Base-by-base conservation (phyloP, 1,139 yeast genomes). In the Taiozyma sp. region DNA sequence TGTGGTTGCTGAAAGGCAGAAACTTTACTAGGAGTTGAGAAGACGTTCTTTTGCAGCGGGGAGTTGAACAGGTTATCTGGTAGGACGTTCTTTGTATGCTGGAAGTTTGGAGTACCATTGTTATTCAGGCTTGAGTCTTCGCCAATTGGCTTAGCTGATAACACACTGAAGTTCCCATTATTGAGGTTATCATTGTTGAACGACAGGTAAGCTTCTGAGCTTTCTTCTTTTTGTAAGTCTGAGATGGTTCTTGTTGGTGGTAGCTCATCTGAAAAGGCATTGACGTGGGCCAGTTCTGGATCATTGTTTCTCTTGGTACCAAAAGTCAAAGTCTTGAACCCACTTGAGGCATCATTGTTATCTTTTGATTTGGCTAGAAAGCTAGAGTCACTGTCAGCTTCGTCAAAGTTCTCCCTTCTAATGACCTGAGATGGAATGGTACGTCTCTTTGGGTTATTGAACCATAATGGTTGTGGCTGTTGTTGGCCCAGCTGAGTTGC, bases 381-480 rank as follows among this genome's bases (percentile, higher is more conserved):
- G 12, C 55, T 60, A 0, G 65, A 56, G 7, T 67, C 72, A 4
- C 60, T 57, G 14, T 71, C 69, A 22, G 65, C 61, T 24, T 65
- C 66, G 36, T 66, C 62, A 42, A 65, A 63, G 8, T 64, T 62
- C 9, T 70, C 67, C 57, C 80, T 68, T 54, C 83, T 74, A 28
- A 75, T 64, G 16, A 75, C 67, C 6, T 67, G 68, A n/a, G 72
- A 70, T 22, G 90, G 89, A 45, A 83, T 79, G 1, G 79, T 73
- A 56, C 89, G 72, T 57, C 78, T 80, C 55, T 77, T 78, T 22
- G 81, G 76, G 55, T 78, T 78, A 48, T 76, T 78, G 56, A 76
- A 74, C 87, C 87, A 82, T 32, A 69, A 61, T 1, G 83, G 81
- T 22, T 65, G 67, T 14, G 55, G 51, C 48, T 53, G 59, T 48